Base-by-base conservation (phyloP, 345 rosid genomes). In the Alliaria petiolata region DNA sequence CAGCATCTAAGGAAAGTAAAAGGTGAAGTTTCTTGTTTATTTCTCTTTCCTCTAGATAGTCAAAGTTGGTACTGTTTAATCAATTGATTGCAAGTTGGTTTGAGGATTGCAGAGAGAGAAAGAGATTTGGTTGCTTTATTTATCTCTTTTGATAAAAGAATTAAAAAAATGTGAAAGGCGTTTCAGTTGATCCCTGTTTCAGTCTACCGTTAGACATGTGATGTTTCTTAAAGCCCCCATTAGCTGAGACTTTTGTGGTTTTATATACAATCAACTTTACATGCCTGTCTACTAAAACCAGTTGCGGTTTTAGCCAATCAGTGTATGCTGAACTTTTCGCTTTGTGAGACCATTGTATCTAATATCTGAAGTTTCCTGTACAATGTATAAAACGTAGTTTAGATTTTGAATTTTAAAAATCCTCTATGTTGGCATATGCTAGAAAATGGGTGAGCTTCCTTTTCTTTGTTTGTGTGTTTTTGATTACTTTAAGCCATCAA, bases 141-240 rank as follows among this genome's bases (percentile, higher is more conserved):
- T 59, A 22, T 58, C 58, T 65, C 61, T 33, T 40, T 66, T 50
- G 62, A 55, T 72, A 34, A 55, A 65, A 58, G 13, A 67, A 73
- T 59, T 20, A 13, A 38, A 36, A 35, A 58, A 30, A 14, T 30
- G 60, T 31, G 46, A 60, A 67, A 58, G 62, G 44, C 25, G 68
- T 68, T 53, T 45, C 55, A 34, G 43, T 42, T 52, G 69, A 68
- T 68, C 44, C 74, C 56, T 75, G 74, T 68, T 53, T 61, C 33
- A 68, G 57, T 60, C 69, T 62, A 75, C 69, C 74, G 40, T 38
- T 60, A 61, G 64, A 45, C 74, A 58, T 68, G 33, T 68, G 69
- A 54, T 61, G 58, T 75, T 67, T 62, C 74, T 68, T 43, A 44
- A 54, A 61, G 15, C 57, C 13, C 38, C 33, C 64, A 62, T 43